Base-by-base conservation (phyloP, 495 filamentous ascomycete genomes). In the Apiosordaria backusii region DNA sequence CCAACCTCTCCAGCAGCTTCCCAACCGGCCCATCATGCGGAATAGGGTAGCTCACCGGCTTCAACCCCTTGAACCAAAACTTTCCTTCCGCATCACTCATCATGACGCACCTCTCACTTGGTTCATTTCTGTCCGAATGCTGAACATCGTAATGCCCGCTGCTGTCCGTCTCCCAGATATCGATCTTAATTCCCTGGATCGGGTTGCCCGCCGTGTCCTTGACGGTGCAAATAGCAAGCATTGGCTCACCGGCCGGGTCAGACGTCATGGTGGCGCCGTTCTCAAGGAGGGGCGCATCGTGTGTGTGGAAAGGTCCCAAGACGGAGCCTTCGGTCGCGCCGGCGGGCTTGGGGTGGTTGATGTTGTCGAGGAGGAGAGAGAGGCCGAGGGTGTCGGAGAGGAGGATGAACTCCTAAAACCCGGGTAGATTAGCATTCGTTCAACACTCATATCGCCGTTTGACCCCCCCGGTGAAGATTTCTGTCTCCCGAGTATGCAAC, bases 371-470 rank as follows among this genome's bases (percentile, higher is more conserved):
- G 7, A 97, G 87, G 63, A 96, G 84, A 27, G 92, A 96, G 54
- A 97, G 88, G 64, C 93, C 93, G 54, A 97, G 85, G 64, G 93
- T 83, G 80, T 97, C 93, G 62, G 90, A 95, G 70, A 97, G 91
- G 62, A 97, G 89, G 78, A 97, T 97, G 82, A 92, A 97, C 84
- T 97, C 93, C 86, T 94, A n/a, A n/a, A n/a, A n/a, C n/a, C n/a
- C n/a, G n/a, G n/a, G n/a, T n/a, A n/a, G n/a, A n/a, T n/a, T n/a
- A n/a, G n/a, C n/a, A n/a, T n/a, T n/a, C n/a, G n/a, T n/a, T n/a
- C n/a, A n/a, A n/a, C n/a, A n/a, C n/a, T n/a, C n/a, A n/a, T n/a
- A n/a, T n/a, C n/a, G n/a, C n/a, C n/a, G n/a, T n/a, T n/a, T n/a
- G n/a, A n/a, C n/a, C n/a, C n/a, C n/a, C n/a, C n/a, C n/a, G n/a